A percentile compares a stretch with the other conserved stretches of the same genome.
phyloP scores from a whole-genome alignment of 495 filamentous ascomycete species.

The Parathielavia hyrcaniae region DNA sequence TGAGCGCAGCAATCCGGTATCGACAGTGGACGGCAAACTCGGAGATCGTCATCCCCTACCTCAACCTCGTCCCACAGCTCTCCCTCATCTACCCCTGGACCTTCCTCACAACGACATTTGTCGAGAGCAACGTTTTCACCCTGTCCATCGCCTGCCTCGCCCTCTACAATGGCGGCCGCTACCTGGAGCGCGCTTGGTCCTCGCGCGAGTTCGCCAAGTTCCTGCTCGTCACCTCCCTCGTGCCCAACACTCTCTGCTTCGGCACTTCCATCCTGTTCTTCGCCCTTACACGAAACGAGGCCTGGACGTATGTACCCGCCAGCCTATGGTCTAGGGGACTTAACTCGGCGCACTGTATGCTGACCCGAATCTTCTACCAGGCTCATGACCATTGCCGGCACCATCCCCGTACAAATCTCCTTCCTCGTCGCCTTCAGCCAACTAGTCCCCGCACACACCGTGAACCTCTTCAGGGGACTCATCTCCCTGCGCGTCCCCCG shows the following conservation, averaged over 20 bases:
- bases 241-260: slow-evolving; percentile 74
- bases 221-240: slow-evolving; percentile 64
- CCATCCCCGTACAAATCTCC: slow-evolving; percentile 79
- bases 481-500: slow-evolving; percentile 83
- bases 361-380: slow-evolving; percentile 39
- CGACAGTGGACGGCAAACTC: slow-evolving; percentile 52
- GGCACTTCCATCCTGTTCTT: slow-evolving; percentile 65
- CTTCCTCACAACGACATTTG: slow-evolving; percentile 75
- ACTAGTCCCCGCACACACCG: slow-evolving; percentile 96
- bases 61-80: slow-evolving; percentile 75
- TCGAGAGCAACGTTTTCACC: slow-evolving; percentile 90
- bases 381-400: slow-evolving; percentile 74
- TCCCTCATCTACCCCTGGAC: slow-evolving; percentile 91
- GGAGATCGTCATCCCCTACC: slow-evolving; percentile 68
- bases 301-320: slow-evolving; percentile 56
- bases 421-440: slow-evolving; percentile 98
- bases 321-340: background rate
- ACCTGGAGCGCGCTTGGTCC: slow-evolving; percentile 93
- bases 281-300: slow-evolving; percentile 59
- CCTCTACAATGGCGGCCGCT: slow-evolving; percentile 87
- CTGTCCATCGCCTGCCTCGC: slow-evolving; percentile 72
- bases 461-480: slow-evolving; percentile 79
- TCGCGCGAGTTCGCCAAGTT: slow-evolving; percentile 91
- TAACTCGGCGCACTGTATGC: background rate
- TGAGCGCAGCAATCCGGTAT: slow-evolving; percentile 74